Conservation (phyloP, 2,329 filamentous ascomycete genomes). For the Clarireedia sp. region DNA sequence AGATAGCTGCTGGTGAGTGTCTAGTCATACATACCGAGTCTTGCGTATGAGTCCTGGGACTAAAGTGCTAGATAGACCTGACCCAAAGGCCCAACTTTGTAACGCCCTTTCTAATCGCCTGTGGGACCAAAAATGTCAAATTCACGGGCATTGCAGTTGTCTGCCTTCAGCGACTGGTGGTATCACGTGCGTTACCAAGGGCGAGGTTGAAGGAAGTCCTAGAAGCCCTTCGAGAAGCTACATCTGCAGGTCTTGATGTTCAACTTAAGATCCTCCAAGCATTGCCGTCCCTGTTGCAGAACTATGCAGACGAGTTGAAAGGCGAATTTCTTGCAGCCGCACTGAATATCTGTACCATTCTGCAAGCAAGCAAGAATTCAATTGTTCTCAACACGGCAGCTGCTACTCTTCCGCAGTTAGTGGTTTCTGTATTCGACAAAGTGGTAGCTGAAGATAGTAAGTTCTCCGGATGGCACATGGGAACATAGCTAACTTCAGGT, state of each 20-base stretch:
- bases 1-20: slow-evolving; percentile 31
- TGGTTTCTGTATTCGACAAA: slow-evolving; percentile 89
- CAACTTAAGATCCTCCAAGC: slow-evolving; percentile 95
- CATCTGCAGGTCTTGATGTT: slow-evolving; percentile 73
- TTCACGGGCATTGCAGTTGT: slow-evolving; percentile 82
- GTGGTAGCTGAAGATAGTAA: slow-evolving; percentile 73
- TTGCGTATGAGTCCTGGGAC: slow-evolving; percentile 1
- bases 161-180: slow-evolving; percentile 81
- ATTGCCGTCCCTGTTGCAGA: slow-evolving; percentile 79
- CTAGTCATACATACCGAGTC: background rate
- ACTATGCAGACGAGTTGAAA: slow-evolving; percentile 74
- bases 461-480: slow-evolving; percentile 26
- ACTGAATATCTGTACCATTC: slow-evolving; percentile 81
- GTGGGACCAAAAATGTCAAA: slow-evolving; percentile 80
- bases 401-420: slow-evolving; percentile 89
- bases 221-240: slow-evolving; percentile 78
- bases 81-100: slow-evolving; percentile 75
- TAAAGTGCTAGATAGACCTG: slow-evolving; percentile 54
- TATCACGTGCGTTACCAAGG: slow-evolving; percentile 70
- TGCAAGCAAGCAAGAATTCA: slow-evolving; percentile 86
- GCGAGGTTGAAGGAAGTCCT: slow-evolving; percentile 78
- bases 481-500: slow-evolving; percentile 13
- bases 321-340: slow-evolving; percentile 74
- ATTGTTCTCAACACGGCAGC: slow-evolving; percentile 94
- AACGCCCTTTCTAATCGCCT: slow-evolving; percentile 90